phyloP scores from a whole-genome alignment of 2,329 filamentous ascomycete genomes.

The Calonectria pauciramosa region DNA sequence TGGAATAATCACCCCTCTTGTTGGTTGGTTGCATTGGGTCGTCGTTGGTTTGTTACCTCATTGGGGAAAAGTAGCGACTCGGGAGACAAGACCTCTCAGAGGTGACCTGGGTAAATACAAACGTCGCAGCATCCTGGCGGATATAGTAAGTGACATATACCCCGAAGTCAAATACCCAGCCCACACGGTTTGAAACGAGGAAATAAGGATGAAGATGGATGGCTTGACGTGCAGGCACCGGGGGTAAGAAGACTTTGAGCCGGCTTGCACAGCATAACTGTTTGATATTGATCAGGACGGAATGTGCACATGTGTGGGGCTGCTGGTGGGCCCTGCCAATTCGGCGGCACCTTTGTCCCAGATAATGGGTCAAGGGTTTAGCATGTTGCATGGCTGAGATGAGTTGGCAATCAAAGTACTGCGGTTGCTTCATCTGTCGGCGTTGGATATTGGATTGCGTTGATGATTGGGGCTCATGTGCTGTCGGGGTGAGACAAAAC shows the following conservation, averaged over 20 bases:
- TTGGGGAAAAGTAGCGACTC: background rate
- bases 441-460: background rate
- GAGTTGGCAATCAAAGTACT: slow-evolving; percentile 13
- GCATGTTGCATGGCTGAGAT: slow-evolving; percentile 1
- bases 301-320: background rate
- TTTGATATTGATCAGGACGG: background rate
- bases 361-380: slow-evolving; percentile 2
- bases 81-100: slow-evolving; percentile 3
- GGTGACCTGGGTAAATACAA: slow-evolving; percentile 35
- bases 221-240: background rate
- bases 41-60: background rate
- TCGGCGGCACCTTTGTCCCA: slow-evolving; percentile 10
- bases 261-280: slow-evolving; percentile 7
- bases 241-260: background rate
- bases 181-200: background rate
- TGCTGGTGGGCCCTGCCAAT: background rate
- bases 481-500: background rate
- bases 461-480: background rate
- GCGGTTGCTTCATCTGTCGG: background rate
- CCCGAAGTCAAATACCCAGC: slow-evolving; percentile 25
- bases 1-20: background rate
- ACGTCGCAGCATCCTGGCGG: slow-evolving; percentile 33
- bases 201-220: slow-evolving; percentile 12
- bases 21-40: background rate
- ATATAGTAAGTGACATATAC: slow-evolving; percentile 41